Conservation (phyloP, 495 filamentous ascomycete species). For the Xylaria intraflava region DNA sequence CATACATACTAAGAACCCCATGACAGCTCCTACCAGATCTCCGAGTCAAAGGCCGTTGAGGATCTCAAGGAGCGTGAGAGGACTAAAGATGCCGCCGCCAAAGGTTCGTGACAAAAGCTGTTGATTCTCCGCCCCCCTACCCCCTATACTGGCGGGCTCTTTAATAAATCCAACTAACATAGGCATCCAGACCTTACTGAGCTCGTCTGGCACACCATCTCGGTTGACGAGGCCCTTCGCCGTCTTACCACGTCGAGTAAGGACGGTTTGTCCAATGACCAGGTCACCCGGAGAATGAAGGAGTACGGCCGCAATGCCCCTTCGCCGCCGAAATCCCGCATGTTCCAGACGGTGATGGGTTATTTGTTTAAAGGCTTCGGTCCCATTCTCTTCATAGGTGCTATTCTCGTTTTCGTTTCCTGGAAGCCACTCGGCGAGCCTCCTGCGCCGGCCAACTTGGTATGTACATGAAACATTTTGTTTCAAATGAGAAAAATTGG, state of each 20-base stretch:
- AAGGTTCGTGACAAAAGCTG: conserved; percentile 26
- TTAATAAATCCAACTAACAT: too few species aligned
- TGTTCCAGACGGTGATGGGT: conserved; percentile 49
- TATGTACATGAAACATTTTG: conserved; percentile 2
- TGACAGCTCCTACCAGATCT: conserved; percentile 45
- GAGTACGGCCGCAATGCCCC: conserved; percentile 58
- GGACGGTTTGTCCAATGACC: conserved; percentile 46
- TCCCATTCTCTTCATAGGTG: conserved; percentile 53
- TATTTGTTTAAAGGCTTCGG: conserved; percentile 72
- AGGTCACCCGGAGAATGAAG: conserved; percentile 40
- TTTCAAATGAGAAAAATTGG: neutral
- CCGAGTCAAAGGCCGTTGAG: conserved; percentile 40
- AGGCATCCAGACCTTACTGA: conserved; percentile 34
- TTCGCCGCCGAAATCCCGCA: conserved; percentile 51
- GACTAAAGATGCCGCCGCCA: conserved; percentile 35
- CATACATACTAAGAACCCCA: conserved; percentile 4
- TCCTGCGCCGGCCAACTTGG: conserved; percentile 55
- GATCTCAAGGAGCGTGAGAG: conserved; percentile 28
- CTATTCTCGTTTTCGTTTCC: conserved; percentile 58
- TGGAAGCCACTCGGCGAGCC: conserved; percentile 67
- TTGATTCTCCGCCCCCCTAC: too few species aligned
- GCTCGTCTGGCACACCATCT: conserved; percentile 53
- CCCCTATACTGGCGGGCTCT: too few species aligned
- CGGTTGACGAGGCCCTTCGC: conserved; percentile 46
- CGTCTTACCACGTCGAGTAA: conserved; percentile 44